These are phyloP conservation scores for Fraxinus greggii DNA, from an alignment of 305 asterid species.

Conservation along the genomic window DNA sequence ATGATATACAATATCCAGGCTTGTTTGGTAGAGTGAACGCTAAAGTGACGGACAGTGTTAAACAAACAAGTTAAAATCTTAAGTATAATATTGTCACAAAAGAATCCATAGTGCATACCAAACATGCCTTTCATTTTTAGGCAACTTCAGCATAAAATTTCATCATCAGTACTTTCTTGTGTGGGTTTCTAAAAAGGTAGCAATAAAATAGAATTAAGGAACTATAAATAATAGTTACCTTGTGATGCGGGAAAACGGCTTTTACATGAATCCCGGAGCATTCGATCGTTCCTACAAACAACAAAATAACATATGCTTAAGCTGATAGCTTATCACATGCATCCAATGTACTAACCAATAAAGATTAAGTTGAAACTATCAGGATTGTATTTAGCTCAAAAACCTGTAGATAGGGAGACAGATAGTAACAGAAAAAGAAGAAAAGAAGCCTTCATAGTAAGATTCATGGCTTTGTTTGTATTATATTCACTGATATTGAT, in stretches of 20 bases:
- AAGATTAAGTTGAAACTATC: background rate
- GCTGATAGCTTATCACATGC: background rate
- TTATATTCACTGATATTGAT: background rate
- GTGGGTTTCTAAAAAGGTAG: background rate
- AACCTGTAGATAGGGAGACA: slow-evolving; percentile 51
- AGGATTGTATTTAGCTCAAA: background rate
- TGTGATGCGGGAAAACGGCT: slow-evolving; percentile 29
- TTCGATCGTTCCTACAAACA: slow-evolving; percentile 30
- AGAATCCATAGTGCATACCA: background rate
- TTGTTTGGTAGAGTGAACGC: background rate
- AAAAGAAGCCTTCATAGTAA: slow-evolving; percentile 34
- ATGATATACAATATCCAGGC: background rate
- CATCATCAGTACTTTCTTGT: background rate
- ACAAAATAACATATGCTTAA: background rate
- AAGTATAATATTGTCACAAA: background rate
- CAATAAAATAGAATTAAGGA: background rate
- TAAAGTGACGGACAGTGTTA: background rate
- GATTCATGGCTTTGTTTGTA: slow-evolving; percentile 30
- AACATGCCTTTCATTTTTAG: background rate
- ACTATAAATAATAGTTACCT: slow-evolving; percentile 41
- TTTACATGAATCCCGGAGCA: slow-evolving; percentile 29
- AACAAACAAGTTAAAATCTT: background rate
- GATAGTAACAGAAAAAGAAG: slow-evolving; percentile 35
- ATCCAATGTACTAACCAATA: background rate
- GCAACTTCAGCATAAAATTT: background rate